Evolutionary conservation across 345 rosid genomes (phyloP).

Genomic region (Capsella bursapastoris): DNA sequence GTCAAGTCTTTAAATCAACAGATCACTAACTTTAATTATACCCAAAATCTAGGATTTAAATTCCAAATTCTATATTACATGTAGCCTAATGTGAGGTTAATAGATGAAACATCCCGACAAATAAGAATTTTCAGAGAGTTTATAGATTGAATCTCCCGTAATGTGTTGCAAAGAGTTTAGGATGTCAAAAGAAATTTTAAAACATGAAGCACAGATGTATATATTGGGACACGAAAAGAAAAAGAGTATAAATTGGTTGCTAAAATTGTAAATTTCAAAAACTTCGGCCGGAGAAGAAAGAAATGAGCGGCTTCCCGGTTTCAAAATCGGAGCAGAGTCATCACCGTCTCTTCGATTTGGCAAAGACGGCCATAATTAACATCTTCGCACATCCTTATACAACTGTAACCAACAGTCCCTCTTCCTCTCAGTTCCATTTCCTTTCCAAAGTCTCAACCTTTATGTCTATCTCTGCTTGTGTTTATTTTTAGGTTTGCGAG

Average conservation of each 20-base stretch:
- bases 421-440: background rate
- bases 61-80: background rate
- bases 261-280: conserved; percentile 10
- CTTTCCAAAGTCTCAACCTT: conserved; percentile 26
- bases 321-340: conserved; percentile 73
- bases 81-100: background rate
- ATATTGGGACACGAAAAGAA: background rate
- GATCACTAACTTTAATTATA: no score
- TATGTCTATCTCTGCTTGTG: background rate
- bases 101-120: background rate
- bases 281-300: conserved; percentile 7
- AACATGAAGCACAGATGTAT: background rate
- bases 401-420: conserved; percentile 50
- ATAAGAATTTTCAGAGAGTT: background rate
- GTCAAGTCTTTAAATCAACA: background rate
- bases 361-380: conserved; percentile 76
- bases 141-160: background rate
- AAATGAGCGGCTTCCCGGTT: conserved; percentile 53
- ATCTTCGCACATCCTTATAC: conserved; percentile 92
- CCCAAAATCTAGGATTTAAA: background rate
- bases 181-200: no score
- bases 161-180: background rate
- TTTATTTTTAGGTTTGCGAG: conserved; percentile 69
- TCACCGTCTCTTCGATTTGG: conserved; percentile 85
- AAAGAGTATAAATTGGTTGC: conserved; percentile 10